A percentile compares a stretch with the other conserved stretches of the same genome.
These are phyloP conservation scores for Limnomonas spitsbergensis DNA, from an alignment of 139 green algal genomes.

Conservation along the genomic window DNA sequence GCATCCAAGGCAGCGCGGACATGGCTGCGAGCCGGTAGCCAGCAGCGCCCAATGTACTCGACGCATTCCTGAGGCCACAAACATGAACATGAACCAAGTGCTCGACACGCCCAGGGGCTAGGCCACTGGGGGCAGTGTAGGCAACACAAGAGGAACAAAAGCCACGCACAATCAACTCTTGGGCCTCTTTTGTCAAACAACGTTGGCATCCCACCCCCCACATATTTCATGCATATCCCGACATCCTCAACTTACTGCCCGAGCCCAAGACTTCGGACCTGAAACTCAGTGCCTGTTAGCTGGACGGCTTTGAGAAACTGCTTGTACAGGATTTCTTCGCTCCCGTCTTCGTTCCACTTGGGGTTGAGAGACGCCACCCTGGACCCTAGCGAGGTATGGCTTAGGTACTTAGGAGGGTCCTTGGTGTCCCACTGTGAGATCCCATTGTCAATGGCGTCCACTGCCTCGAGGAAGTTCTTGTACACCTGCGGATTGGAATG, in stretches of 20 bases:
- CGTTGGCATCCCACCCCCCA: too few relatives aligned
- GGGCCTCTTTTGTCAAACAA: too few relatives aligned
- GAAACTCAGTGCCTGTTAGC: slow-evolving; percentile 87
- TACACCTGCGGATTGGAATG: slow-evolving; percentile 66
- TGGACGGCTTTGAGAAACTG: slow-evolving; percentile 80
- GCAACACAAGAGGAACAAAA: too few relatives aligned
- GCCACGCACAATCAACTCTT: too few relatives aligned
- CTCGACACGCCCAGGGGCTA: too few relatives aligned
- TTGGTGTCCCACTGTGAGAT: slow-evolving; percentile 60
- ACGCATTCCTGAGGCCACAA: slow-evolving; percentile 5
- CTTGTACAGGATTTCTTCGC: slow-evolving; percentile 48
- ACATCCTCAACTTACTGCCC: too few relatives aligned
- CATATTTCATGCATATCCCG: too few relatives aligned
- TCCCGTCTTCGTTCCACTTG: slow-evolving; percentile 72
- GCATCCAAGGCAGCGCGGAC: slow-evolving; percentile 14
- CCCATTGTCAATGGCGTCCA: slow-evolving; percentile 97
- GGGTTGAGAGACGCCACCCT: slow-evolving; percentile 88
- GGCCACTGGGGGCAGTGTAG: too few relatives aligned
- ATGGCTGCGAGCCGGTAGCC: slow-evolving; percentile 75
- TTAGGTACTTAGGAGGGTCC: slow-evolving; percentile 61
- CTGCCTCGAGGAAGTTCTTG: slow-evolving; percentile 89
- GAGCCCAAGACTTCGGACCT: not conserved
- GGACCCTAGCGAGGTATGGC: slow-evolving; percentile 76
- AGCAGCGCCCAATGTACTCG: slow-evolving; percentile 42
- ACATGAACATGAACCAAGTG: too few relatives aligned